Percentiles rank a stretch among this genome's conserved stretches.
These are phyloP conservation scores for Aspergillus mulundensis DNA, from an alignment of 495 filamentous ascomycete genomes.

Conservation along the genomic window DNA sequence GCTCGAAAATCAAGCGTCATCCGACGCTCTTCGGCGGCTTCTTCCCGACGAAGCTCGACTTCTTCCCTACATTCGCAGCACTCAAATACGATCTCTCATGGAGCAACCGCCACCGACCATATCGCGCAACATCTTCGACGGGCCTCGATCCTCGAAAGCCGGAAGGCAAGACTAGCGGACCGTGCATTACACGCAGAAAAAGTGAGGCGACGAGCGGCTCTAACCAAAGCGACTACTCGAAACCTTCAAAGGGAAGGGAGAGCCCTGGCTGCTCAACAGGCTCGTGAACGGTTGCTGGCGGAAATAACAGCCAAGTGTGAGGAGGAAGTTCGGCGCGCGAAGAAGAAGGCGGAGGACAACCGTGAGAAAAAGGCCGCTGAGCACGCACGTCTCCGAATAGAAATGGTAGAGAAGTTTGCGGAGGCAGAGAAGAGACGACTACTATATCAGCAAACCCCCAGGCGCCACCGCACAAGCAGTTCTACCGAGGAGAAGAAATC, in stretches of 20 bases:
- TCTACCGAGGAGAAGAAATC: slow-evolving; percentile 55
- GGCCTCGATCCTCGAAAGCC: slow-evolving; percentile 84
- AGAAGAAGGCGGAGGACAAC: slow-evolving; percentile 87
- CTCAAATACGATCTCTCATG: slow-evolving; percentile 59
- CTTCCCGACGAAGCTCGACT: slow-evolving; percentile 83
- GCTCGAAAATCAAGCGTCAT: slow-evolving; percentile 64
- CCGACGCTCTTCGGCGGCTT: slow-evolving; percentile 79
- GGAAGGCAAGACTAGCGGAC: slow-evolving; percentile 89
- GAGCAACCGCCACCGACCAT: slow-evolving; percentile 70
- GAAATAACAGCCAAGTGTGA: slow-evolving; percentile 93
- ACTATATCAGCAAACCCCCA: slow-evolving; percentile 52
- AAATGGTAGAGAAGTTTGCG: slow-evolving; percentile 86
- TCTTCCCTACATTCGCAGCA: slow-evolving; percentile 79
- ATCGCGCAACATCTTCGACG: slow-evolving; percentile 88
- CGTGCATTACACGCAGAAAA: slow-evolving; percentile 93
- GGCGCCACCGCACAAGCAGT: slow-evolving; percentile 62
- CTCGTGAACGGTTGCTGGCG: slow-evolving; percentile 84
- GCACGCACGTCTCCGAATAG: slow-evolving; percentile 63
- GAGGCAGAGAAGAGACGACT: slow-evolving; percentile 73
- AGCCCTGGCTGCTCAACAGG: slow-evolving; percentile 84
- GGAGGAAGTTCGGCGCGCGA: slow-evolving; percentile 90
- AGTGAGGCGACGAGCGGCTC: slow-evolving; percentile 85
- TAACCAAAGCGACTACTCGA: slow-evolving; percentile 71
- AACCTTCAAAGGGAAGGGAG: slow-evolving; percentile 68
- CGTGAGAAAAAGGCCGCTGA: slow-evolving; percentile 88